Base-by-base conservation (phyloP, 768 basidiomycete species). In the Boletus vermiculosoides region DNA sequence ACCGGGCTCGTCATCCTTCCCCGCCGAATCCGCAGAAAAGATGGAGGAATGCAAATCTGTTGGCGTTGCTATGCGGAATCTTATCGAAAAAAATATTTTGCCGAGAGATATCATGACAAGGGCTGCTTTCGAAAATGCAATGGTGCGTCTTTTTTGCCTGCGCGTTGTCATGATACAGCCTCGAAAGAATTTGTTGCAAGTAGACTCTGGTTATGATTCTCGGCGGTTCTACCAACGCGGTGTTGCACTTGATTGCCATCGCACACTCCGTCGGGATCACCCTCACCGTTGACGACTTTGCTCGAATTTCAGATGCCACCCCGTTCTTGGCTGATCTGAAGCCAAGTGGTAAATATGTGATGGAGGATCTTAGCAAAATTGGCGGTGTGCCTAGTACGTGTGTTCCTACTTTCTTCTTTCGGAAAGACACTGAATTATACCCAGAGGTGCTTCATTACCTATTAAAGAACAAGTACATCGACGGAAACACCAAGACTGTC, bases 241-340 rank as follows among this genome's bases (percentile, higher is more conserved):
- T 98, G 34, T 78, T 99, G 34, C 97, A 99, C 73, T 78, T 99
- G 59, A 94, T 98, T 68, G 97, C 97, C 44, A 89, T 99, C 65
- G 97, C 97, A 0, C 95, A 94, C 72, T 92, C 93, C 0, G 94
- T 96, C 49, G 95, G 94, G 25, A 87, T 99, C 76, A 82, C 83
- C 44, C 81, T 99, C 56, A 83, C 82, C 34, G 78, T 98, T 50
- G 94, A 96, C 65, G 97, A 98, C 72, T 92, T 98, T 82, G 94
- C 97, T 73, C 77, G 72, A 54, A 92, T 98, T 52, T 96, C 94
- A 7, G 95, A 99, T 71, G 85, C 90, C 45, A 85, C 82, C 1
- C 97, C 97, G 11, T 96, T 98, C 83, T 79, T 98, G 61, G 95
- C 96, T 23, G 92, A 99, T 74, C 83, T 99, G 62, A 97, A 95